A percentile compares a stretch with the other conserved stretches of the same genome.
These are phyloP conservation scores for Asparagopsis taxiformis DNA, from an alignment of 31 red algal genomes.

Conservation along the genomic window DNA sequence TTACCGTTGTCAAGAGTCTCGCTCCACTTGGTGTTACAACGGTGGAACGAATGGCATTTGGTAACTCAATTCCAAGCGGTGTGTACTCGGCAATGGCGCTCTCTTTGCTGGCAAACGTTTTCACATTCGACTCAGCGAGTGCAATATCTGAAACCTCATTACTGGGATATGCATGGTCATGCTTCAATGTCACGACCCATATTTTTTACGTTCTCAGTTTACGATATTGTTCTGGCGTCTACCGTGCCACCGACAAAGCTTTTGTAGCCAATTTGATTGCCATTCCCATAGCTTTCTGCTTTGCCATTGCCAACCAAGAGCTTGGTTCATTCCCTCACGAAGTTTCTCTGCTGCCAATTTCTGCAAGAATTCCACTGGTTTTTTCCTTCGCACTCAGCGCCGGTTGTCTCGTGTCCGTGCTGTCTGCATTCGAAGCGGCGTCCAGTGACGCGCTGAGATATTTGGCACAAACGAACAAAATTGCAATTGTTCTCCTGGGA, in stretches of 20 bases:
- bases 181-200: constrained; percentile 57
- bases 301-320: constrained; percentile 60
- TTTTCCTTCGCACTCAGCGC: constrained; percentile 67
- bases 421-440: constrained; percentile 65
- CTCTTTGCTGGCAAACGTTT: constrained; percentile 59
- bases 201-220: constrained; percentile 67
- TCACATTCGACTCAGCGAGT: constrained; percentile 75
- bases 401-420: constrained; percentile 58
- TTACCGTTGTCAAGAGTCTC: constrained; percentile 53
- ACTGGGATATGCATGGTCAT: constrained; percentile 56
- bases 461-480: constrained; percentile 58
- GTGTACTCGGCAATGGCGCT: constrained; percentile 53
- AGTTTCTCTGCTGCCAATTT: constrained; percentile 23
- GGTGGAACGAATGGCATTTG: constrained; percentile 63
- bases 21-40: constrained; percentile 63
- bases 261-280: constrained; percentile 65
- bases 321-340: constrained; percentile 41
- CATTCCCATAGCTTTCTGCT: constrained; percentile 34
- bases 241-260: constrained; percentile 69
- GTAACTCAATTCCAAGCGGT: constrained; percentile 59
- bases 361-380: constrained; percentile 29
- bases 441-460: constrained; percentile 66
- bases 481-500: constrained; percentile 54
- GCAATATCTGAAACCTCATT: constrained; percentile 60
- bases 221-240: constrained; percentile 55